Conservation (phyloP, 2,329 filamentous ascomycete species). For the Trichoderma cornu-damae region DNA sequence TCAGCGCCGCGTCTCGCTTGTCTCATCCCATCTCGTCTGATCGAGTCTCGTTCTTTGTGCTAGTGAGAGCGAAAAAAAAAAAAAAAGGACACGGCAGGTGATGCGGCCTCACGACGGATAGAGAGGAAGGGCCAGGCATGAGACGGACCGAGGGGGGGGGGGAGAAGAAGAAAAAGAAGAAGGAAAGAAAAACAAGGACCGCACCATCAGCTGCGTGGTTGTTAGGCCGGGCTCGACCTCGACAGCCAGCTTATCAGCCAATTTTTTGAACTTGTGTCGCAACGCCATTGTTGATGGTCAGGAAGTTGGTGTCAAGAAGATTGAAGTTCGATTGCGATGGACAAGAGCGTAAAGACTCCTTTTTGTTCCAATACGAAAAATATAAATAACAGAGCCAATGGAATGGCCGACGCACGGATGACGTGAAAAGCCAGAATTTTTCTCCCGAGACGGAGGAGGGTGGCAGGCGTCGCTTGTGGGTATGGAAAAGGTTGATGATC, state of each 20-base stretch:
- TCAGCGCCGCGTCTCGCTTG: slow-evolving; percentile 5
- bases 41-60: not conserved
- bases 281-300: slow-evolving; percentile 24
- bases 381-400: not conserved
- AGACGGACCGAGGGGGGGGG: no score
- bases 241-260: slow-evolving; percentile 61
- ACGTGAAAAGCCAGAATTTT: slow-evolving; percentile 5
- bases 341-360: not conserved
- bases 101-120: not conserved
- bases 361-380: slow-evolving; percentile 17
- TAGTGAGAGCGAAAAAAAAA: no score
- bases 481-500: not conserved
- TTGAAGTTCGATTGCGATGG: not conserved
- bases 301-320: not conserved
- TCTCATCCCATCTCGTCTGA: not conserved
- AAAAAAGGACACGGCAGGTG: not conserved
- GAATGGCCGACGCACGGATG: slow-evolving; percentile 14
- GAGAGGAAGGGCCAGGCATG: not conserved
- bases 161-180: not conserved
- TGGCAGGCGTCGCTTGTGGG: slow-evolving; percentile 1
- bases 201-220: slow-evolving; percentile 71
- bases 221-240: slow-evolving; percentile 69
- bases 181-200: slow-evolving; percentile 19
- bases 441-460: slow-evolving; percentile 8
- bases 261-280: slow-evolving; percentile 37